phyloP scores from a whole-genome alignment of 306 rosid species.

The Coriaria nepalensis region DNA sequence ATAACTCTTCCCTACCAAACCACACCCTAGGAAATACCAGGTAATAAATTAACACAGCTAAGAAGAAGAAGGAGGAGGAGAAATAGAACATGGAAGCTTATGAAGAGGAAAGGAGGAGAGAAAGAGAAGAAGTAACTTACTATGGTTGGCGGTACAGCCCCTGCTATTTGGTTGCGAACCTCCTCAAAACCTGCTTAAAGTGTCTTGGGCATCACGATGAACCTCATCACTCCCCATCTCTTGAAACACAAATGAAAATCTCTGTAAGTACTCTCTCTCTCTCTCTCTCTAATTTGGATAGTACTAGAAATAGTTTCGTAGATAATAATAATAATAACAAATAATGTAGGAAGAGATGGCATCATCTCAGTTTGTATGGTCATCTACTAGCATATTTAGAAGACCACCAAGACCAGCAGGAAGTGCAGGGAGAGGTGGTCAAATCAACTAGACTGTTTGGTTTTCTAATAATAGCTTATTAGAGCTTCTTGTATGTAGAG shows the following conservation, averaged over 20 bases:
- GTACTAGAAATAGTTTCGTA: not conserved
- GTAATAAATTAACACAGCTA: not conserved
- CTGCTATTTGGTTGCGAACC: conserved; percentile 23
- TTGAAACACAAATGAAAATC: conserved; percentile 8
- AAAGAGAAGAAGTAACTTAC: conserved; percentile 14
- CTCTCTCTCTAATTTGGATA: not conserved
- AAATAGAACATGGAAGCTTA: not conserved
- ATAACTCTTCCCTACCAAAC: too few species aligned
- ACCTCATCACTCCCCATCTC: conserved; percentile 3
- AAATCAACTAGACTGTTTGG: conserved; percentile 12
- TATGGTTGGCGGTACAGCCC: conserved; percentile 10
- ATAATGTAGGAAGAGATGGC: conserved; percentile 8
- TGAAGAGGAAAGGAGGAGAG: conserved; percentile 7
- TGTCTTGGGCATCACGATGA: conserved; percentile 17
- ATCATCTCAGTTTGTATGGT: not conserved
- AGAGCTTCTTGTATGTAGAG: too few species aligned
- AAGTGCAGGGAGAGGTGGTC: conserved; percentile 27
- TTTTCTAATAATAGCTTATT: too few species aligned
- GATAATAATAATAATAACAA: too few species aligned
- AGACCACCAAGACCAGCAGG: conserved; percentile 28
- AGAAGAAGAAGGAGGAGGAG: too few species aligned
- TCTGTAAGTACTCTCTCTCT: conserved; percentile 3
- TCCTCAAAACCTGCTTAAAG: conserved; percentile 24
- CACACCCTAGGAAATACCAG: not conserved
- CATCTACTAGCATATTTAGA: not conserved